Evolutionary conservation across 2,329 filamentous ascomycete genomes (phyloP).

Genomic region (Trichoderma cornu-damae): DNA sequence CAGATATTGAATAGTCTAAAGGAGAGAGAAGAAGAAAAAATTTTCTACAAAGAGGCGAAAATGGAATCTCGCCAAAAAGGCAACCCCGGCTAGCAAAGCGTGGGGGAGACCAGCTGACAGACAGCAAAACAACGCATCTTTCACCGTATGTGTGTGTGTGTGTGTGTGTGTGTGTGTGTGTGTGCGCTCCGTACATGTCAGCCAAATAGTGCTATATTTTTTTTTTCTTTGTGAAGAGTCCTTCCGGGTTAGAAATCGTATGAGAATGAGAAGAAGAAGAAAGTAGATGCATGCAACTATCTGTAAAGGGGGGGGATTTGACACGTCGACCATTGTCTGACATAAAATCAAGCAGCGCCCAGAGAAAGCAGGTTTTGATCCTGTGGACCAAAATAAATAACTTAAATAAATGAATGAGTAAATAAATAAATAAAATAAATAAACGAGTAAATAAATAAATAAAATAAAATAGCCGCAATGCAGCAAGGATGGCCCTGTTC

Average conservation of each 20-base stretch:
- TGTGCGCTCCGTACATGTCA: too few species aligned
- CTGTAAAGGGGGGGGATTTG: conserved; percentile 3
- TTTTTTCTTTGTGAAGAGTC: not conserved
- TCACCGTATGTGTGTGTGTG: not conserved
- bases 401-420: too few species aligned
- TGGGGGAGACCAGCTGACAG: conserved; percentile 7
- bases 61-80: not conserved
- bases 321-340: conserved; percentile 7
- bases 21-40: not conserved
- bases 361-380: not conserved
- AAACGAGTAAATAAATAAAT: too few species aligned
- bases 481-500: not conserved
- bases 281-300: not conserved
- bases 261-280: not conserved
- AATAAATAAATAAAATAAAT: too few species aligned
- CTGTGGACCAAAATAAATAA: conserved; percentile 1
- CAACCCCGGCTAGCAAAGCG: not conserved
- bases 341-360: not conserved
- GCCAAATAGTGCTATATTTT: not conserved
- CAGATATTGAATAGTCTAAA: not conserved
- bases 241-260: not conserved
- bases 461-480: too few species aligned
- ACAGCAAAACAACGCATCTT: not conserved
- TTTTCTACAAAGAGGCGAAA: not conserved
- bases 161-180: too few species aligned